Percentiles rank a stretch among this genome's conserved stretches.
Evolutionary conservation across 1,139 yeast species (phyloP).

Genomic region (Arxiozyma slooffiae): DNA sequence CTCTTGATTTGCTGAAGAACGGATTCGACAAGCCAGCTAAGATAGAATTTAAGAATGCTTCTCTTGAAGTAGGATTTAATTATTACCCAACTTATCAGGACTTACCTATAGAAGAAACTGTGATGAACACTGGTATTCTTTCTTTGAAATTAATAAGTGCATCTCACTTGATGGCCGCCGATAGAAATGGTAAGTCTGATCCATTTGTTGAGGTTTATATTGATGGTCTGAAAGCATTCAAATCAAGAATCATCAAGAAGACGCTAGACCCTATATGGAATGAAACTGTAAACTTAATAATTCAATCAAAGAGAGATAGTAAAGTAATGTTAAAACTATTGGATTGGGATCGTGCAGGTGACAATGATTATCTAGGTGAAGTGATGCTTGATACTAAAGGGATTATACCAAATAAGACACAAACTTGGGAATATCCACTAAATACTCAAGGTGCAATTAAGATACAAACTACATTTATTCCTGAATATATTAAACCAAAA

Average conservation of each 20-base stretch:
- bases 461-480: conserved; percentile 46
- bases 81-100: conserved; percentile 49
- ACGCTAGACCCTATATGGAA: conserved; percentile 64
- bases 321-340: conserved; percentile 41
- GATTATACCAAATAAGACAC: conserved; percentile 38
- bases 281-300: conserved; percentile 47
- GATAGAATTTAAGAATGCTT: conserved; percentile 39
- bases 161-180: conserved; percentile 45
- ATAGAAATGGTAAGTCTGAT: conserved; percentile 67
- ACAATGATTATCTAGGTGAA: conserved; percentile 49
- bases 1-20: conserved; percentile 43
- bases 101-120: conserved; percentile 49
- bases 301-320: conserved; percentile 54
- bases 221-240: conserved; percentile 46
- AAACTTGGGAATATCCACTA: conserved; percentile 41
- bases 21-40: conserved; percentile 40
- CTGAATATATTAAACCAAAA: conserved; percentile 59
- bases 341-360: conserved; percentile 75
- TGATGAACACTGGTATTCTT: conserved; percentile 57
- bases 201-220: conserved; percentile 47
- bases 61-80: conserved; percentile 43
- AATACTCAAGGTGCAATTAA: conserved; percentile 54
- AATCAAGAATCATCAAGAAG: conserved; percentile 53
- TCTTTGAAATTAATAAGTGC: conserved; percentile 50
- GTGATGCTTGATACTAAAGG: conserved; percentile 42